These are phyloP conservation scores for Diaporthe capsici DNA, from an alignment of 2,329 filamentous ascomycete genomes.

Conservation along the genomic window DNA sequence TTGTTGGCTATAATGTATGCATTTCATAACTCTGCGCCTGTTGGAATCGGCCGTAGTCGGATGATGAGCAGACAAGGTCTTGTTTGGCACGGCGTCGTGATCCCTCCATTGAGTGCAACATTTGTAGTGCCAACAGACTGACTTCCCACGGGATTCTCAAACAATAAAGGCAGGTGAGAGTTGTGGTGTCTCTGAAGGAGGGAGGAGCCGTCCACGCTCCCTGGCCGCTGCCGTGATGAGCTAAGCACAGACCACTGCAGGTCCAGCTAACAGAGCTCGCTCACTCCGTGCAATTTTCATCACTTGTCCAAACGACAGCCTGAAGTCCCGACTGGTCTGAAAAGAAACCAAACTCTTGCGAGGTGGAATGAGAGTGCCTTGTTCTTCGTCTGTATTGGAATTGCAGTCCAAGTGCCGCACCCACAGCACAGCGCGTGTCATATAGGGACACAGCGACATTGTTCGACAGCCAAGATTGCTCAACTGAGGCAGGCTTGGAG, in stretches of 20 bases:
- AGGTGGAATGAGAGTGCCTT: neutral
- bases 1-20: neutral
- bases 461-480: neutral
- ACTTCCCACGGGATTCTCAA: neutral
- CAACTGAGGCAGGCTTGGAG: neutral
- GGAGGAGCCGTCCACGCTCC: neutral
- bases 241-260: slow-evolving; percentile 24
- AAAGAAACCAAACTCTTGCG: neutral
- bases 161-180: neutral
- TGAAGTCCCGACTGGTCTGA: neutral
- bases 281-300: slow-evolving; percentile 3
- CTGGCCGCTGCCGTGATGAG: slow-evolving; percentile 10
- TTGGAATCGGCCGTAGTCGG: neutral
- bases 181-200: neutral
- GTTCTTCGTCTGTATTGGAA: neutral
- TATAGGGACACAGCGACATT: neutral
- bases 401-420: no score
- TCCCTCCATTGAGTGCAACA: neutral
- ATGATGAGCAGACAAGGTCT: neutral
- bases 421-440: neutral
- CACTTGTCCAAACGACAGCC: neutral
- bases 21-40: neutral
- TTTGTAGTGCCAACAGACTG: neutral
- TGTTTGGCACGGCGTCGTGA: neutral
- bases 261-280: neutral